Base-by-base conservation (phyloP, 1,139 yeast genomes). In the Debaryomyces fabryi region DNA sequence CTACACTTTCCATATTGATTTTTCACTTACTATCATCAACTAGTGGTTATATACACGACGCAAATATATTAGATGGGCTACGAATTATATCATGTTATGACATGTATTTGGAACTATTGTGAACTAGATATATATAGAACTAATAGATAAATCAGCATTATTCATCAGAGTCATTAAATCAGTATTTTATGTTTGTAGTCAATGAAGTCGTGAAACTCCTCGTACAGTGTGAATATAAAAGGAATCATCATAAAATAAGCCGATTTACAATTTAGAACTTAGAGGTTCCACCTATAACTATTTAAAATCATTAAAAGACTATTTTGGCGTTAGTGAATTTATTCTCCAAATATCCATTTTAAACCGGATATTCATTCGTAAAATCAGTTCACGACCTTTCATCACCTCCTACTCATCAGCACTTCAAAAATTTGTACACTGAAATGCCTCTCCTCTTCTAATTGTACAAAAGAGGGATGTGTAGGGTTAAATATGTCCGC, bases 111-210 rank as follows among this genome's bases (percentile, higher is more conserved):
- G 16, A n/a, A 15, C 20, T 23, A 45, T 34, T 25, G 7, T 13
- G 24, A 16, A 6, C 6, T 23, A 13, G 24, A 32, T 21, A 30
- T 30, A 40, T 15, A 27, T 30, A 39, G 24, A n/a, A n/a, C 43
- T 40, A 29, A 40, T 18, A 30, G 20, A 15, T 15, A 30, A 15
- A 18, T 30, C 43, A 20, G 35, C 43, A 25, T 40, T 46, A 35
- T 48, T 49, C 54, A 57, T 84, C 89, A 84, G 89, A 83, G 77
- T 84, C 89, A 84, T 84, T 84, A 84, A 83, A 84, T 83, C 88
- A 84, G 89, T 83, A 67, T 81, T 81, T 73, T 64, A 60, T 52
- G 62, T 63, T 60, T 66, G 77, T 77, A 77, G 76, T 78, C 83
- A 79, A 60, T 52, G 81, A 72, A 69, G 74, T 56, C 51, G 58